Conservation (phyloP, 768 basidiomycete species). For the Pleurotus cornucopiae region DNA sequence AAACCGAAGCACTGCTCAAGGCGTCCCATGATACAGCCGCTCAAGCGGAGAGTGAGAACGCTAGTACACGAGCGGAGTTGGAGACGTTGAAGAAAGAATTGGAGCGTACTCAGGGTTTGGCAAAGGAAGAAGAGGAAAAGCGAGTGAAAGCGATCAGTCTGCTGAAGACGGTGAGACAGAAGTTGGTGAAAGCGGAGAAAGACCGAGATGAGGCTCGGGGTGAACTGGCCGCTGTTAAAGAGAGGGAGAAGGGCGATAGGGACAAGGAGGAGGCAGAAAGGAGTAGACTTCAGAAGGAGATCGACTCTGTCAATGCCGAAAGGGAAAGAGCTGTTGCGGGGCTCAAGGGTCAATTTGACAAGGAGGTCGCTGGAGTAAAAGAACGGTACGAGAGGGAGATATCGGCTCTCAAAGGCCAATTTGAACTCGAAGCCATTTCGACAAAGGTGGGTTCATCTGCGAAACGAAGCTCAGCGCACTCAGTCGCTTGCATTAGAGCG, state of each 20-base stretch:
- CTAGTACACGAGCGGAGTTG: constrained; percentile 51
- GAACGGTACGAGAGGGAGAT: constrained; percentile 78
- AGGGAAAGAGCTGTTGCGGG: constrained; percentile 58
- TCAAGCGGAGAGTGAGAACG: constrained; percentile 43
- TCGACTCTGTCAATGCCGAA: constrained; percentile 57
- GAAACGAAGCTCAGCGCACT: not conserved
- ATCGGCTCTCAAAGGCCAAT: constrained; percentile 58
- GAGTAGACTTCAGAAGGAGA: constrained; percentile 53
- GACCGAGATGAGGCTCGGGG: constrained; percentile 77
- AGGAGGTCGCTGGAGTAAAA: constrained; percentile 54
- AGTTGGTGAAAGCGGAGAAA: constrained; percentile 95
- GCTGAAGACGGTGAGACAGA: constrained; percentile 93
- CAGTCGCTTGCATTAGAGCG: constrained; percentile 39
- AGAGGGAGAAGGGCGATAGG: constrained; percentile 49
- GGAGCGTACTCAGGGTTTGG: constrained; percentile 50
- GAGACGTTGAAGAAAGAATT: constrained; percentile 61
- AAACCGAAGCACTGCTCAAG: constrained; percentile 66
- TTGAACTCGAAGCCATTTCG: constrained; percentile 71
- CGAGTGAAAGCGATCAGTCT: constrained; percentile 89
- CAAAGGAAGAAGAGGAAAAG: constrained; percentile 97
- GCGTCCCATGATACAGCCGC: constrained; percentile 48
- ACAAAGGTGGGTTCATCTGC: constrained; percentile 52
- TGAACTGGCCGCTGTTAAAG: constrained; percentile 47
- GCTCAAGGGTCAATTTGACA: constrained; percentile 67
- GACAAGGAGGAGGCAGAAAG: constrained; percentile 54